Conservation (phyloP, 1,139 yeast species). For the Scheffersomyces illinoinensis region DNA sequence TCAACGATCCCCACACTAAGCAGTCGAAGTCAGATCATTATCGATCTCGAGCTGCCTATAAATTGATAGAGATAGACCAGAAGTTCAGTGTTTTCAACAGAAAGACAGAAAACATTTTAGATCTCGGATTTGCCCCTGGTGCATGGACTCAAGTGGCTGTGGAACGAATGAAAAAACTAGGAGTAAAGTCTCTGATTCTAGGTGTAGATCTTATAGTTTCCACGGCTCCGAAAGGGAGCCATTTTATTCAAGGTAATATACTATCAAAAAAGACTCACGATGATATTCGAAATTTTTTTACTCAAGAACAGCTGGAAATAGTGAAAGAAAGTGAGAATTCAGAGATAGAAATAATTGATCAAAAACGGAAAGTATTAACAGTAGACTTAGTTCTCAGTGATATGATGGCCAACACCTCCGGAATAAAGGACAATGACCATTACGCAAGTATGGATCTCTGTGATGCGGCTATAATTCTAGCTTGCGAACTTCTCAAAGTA, state of each 20-base stretch:
- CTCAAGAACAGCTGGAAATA: background rate
- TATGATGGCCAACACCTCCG: conserved; percentile 52
- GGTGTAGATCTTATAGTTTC: conserved; percentile 46
- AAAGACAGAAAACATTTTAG: conserved; percentile 60
- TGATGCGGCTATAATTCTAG: conserved; percentile 35
- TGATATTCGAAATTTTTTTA: conserved; percentile 22
- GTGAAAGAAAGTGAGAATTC: conserved; percentile 1
- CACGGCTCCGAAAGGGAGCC: conserved; percentile 41
- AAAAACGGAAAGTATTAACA: conserved; percentile 4
- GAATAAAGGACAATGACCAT: conserved; percentile 44
- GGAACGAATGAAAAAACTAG: conserved; percentile 19
- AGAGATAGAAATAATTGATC: background rate
- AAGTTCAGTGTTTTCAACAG: conserved; percentile 59
- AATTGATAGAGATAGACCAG: conserved; percentile 69
- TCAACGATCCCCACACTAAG: conserved; percentile 59
- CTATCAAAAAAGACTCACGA: conserved; percentile 34
- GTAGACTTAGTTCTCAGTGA: conserved; percentile 45
- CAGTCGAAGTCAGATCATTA: conserved; percentile 65
- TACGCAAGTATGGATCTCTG: conserved; percentile 49
- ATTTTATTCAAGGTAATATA: conserved; percentile 44
- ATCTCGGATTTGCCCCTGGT: conserved; percentile 59
- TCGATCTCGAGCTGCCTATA: conserved; percentile 89
- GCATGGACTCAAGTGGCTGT: conserved; percentile 51
- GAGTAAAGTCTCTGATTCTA: conserved; percentile 21
- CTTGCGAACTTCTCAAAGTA: conserved; percentile 26